phyloP scores from a whole-genome alignment of 495 filamentous ascomycete genomes.

The Xylaria cubensis region DNA sequence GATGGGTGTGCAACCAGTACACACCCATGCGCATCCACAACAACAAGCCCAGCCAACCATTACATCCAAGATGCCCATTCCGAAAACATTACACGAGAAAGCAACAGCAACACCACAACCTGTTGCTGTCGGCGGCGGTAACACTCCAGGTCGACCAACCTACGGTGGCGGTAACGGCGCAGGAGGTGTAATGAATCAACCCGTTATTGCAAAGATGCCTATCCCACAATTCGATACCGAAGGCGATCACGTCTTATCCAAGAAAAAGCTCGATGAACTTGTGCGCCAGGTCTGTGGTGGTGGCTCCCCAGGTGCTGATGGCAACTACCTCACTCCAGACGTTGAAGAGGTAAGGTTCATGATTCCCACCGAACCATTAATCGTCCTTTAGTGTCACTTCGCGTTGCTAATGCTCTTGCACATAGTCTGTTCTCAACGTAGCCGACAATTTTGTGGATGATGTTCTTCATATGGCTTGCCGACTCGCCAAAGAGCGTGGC shows the following conservation, averaged over 20 bases:
- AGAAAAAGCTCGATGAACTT: constrained; percentile 95
- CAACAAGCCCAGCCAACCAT: constrained; percentile 42
- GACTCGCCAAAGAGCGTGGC: constrained; percentile 89
- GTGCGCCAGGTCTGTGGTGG: constrained; percentile 91
- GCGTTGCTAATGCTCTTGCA: constrained; percentile 29
- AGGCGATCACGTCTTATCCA: constrained; percentile 86
- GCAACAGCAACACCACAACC: constrained; percentile 69
- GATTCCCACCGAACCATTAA: constrained; percentile 25
- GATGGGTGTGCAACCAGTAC: constrained; percentile 50
- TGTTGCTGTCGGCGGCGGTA: constrained; percentile 64
- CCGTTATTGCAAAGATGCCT: constrained; percentile 80
- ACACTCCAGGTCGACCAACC: constrained; percentile 72
- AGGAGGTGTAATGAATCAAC: constrained; percentile 82
- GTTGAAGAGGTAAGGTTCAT: constrained; percentile 81
- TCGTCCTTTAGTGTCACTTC: constrained; percentile 14
- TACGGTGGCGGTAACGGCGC: constrained; percentile 74
- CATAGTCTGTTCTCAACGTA: constrained; percentile 81
- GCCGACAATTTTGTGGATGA: constrained; percentile 95
- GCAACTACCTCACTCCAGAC: constrained; percentile 78
- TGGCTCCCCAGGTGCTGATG: constrained; percentile 69
- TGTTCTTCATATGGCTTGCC: constrained; percentile 84
- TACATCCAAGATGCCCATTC: constrained; percentile 74
- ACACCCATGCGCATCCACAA: constrained; percentile 63
- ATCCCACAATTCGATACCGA: constrained; percentile 85
- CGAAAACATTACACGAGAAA: constrained; percentile 72